Conservation (phyloP, 768 basidiomycete genomes). For the Lepiota venenata region DNA sequence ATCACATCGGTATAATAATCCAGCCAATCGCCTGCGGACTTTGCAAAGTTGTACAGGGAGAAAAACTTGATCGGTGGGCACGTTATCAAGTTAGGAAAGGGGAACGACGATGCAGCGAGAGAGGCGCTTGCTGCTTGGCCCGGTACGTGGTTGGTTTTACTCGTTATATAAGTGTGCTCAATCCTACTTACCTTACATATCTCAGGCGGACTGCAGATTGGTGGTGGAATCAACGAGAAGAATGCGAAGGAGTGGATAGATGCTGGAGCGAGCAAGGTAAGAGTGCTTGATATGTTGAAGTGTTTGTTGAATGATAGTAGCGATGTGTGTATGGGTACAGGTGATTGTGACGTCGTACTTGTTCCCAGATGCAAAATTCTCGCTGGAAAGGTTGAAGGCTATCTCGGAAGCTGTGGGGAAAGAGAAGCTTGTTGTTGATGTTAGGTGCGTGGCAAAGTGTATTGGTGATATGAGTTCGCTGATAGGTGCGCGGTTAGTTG, state of each 20-base stretch:
- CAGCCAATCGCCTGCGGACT: slow-evolving; percentile 78
- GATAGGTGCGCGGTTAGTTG: slow-evolving; percentile 50
- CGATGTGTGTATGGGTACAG: slow-evolving; percentile 35
- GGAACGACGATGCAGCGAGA: slow-evolving; percentile 86
- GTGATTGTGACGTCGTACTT: slow-evolving; percentile 98
- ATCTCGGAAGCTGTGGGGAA: slow-evolving; percentile 69
- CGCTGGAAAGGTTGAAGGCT: slow-evolving; percentile 59
- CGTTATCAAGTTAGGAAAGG: slow-evolving; percentile 91
- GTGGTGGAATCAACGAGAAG: slow-evolving; percentile 82
- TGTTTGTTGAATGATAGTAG: background rate
- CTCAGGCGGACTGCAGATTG: slow-evolving; percentile 80
- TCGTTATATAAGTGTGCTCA: background rate
- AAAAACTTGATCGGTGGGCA: slow-evolving; percentile 82
- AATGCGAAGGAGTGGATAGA: slow-evolving; percentile 88
- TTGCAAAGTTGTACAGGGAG: slow-evolving; percentile 72
- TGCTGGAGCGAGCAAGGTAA: slow-evolving; percentile 84
- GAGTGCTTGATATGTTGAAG: background rate
- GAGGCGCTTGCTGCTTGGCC: slow-evolving; percentile 86
- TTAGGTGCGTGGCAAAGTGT: slow-evolving; percentile 59
- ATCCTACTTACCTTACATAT: background rate
- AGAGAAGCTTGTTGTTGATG: slow-evolving; percentile 89
- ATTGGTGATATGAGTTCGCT: background rate
- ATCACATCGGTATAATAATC: background rate
- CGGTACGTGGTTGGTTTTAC: slow-evolving; percentile 34
- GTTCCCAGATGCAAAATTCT: slow-evolving; percentile 83